Evolutionary conservation across 441 rosid genomes (phyloP).

Genomic region (Populus hybrid): DNA sequence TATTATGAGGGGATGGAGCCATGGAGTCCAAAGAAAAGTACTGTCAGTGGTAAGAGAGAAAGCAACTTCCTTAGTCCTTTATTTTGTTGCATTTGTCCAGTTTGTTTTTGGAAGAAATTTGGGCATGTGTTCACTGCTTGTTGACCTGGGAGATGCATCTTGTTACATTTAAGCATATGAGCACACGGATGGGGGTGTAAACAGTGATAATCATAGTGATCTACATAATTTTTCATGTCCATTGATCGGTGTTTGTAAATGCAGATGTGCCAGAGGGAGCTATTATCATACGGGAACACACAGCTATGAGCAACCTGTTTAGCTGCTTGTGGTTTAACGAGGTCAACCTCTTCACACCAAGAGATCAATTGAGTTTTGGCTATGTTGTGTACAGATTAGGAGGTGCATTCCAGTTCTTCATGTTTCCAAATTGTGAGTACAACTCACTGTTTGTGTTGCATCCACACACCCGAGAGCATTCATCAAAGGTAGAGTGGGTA

Average conservation of each 20-base stretch:
- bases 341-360: constrained; percentile 86
- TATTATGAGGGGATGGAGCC: constrained; percentile 82
- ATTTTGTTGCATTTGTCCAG: background rate
- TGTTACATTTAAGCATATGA: no score
- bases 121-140: no score
- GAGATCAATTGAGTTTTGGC: constrained; percentile 96
- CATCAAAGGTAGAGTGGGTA: constrained; percentile 94
- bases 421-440: constrained; percentile 96
- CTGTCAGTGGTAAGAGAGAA: constrained; percentile 61
- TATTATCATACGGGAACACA: constrained; percentile 77
- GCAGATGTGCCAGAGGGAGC: constrained; percentile 99
- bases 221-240: background rate
- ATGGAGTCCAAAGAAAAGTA: constrained; percentile 73
- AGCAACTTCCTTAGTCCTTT: background rate
- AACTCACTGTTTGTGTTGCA: constrained; percentile 79
- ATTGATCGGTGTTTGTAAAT: constrained; percentile 1
- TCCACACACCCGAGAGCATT: constrained; percentile 91
- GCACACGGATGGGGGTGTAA: background rate
- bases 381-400: constrained; percentile 74
- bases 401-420: constrained; percentile 63
- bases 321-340: constrained; percentile 98
- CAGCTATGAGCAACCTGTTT: constrained; percentile 72
- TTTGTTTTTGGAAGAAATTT: no score
- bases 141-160: no score
- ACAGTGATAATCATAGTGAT: background rate